Conservation (phyloP, 2,329 filamentous ascomycete genomes). For the Rhinocladiella mackenziei region DNA sequence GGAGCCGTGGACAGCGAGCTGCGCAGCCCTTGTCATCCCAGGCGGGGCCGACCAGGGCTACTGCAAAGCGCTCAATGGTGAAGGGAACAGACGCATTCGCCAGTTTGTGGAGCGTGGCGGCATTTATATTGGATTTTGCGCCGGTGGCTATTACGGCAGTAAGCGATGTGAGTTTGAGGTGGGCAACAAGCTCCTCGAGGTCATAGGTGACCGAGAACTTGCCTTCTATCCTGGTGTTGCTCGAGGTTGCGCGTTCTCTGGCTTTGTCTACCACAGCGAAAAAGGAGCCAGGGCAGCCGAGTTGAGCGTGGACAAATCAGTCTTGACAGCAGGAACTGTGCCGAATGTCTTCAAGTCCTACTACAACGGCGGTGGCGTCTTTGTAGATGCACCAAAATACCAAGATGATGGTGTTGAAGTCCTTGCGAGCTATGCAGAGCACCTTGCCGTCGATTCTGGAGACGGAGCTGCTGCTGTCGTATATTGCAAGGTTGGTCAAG, state of each 20-base stretch:
- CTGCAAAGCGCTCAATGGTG: slow-evolving; percentile 79
- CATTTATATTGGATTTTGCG: slow-evolving; percentile 84
- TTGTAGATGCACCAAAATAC: slow-evolving; percentile 69
- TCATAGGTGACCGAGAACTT: slow-evolving; percentile 78
- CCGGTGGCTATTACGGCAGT: slow-evolving; percentile 87
- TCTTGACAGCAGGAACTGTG: slow-evolving; percentile 52
- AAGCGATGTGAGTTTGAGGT: slow-evolving; percentile 86
- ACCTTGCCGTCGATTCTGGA: slow-evolving; percentile 72
- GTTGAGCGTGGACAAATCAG: slow-evolving; percentile 60
- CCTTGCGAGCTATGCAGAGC: slow-evolving; percentile 72
- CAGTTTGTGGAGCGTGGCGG: slow-evolving; percentile 85
- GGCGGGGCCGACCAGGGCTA: slow-evolving; percentile 94
- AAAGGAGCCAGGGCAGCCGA: slow-evolving; percentile 70
- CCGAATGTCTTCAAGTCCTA: slow-evolving; percentile 69
- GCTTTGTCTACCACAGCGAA: slow-evolving; percentile 89
- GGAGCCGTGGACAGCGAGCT: slow-evolving; percentile 85
- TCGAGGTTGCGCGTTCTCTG: slow-evolving; percentile 78
- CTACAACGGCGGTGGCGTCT: slow-evolving; percentile 92
- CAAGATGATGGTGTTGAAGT: slow-evolving; percentile 67
- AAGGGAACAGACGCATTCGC: slow-evolving; percentile 76
- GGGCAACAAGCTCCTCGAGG: slow-evolving; percentile 73
- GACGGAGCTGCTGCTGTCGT: slow-evolving; percentile 72
- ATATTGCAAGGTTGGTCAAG: slow-evolving; percentile 76
- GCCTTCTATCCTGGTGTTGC: slow-evolving; percentile 84
- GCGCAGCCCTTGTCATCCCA: slow-evolving; percentile 84